These are phyloP conservation scores for Xylariaceae sp. DNA, from an alignment of 2,329 filamentous ascomycete species.

Conservation along the genomic window DNA sequence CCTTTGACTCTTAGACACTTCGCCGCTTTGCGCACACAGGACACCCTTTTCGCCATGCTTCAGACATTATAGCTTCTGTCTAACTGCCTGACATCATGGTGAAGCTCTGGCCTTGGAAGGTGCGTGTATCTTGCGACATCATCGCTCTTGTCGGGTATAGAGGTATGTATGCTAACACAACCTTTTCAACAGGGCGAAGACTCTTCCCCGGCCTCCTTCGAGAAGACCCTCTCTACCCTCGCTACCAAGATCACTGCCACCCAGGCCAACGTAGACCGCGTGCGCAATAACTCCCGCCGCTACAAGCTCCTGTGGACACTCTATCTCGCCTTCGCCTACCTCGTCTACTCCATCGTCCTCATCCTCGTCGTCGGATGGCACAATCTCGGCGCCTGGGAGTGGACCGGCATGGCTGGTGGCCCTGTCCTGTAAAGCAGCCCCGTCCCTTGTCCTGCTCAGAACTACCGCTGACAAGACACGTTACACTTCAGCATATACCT, in stretches of 20 bases:
- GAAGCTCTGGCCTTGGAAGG: slow-evolving; percentile 82
- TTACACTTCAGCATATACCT: slow-evolving; percentile 66
- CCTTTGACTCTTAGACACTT: too few relatives aligned
- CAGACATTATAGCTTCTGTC: neutral
- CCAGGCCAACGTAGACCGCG: slow-evolving; percentile 69
- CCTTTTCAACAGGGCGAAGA: slow-evolving; percentile 60
- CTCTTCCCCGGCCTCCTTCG: slow-evolving; percentile 85
- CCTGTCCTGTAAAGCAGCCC: slow-evolving; percentile 65
- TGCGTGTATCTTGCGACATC: slow-evolving; percentile 36
- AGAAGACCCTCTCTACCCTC: slow-evolving; percentile 81
- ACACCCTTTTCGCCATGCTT: too few relatives aligned
- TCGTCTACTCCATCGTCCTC: slow-evolving; percentile 79
- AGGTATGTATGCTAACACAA: neutral
- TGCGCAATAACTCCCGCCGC: slow-evolving; percentile 70
- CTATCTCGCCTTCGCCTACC: slow-evolving; percentile 86
- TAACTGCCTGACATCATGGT: slow-evolving; percentile 56
- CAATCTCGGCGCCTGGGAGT: slow-evolving; percentile 74
- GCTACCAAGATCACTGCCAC: slow-evolving; percentile 78
- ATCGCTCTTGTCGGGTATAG: neutral
- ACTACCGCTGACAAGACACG: slow-evolving; percentile 8
- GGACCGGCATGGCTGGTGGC: slow-evolving; percentile 72
- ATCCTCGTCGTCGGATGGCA: slow-evolving; percentile 81
- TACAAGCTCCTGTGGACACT: slow-evolving; percentile 84
- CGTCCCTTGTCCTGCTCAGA: neutral
- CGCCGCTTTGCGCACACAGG: too few relatives aligned